phyloP scores from a whole-genome alignment of 768 basidiomycete genomes.

The Russula foetens region DNA sequence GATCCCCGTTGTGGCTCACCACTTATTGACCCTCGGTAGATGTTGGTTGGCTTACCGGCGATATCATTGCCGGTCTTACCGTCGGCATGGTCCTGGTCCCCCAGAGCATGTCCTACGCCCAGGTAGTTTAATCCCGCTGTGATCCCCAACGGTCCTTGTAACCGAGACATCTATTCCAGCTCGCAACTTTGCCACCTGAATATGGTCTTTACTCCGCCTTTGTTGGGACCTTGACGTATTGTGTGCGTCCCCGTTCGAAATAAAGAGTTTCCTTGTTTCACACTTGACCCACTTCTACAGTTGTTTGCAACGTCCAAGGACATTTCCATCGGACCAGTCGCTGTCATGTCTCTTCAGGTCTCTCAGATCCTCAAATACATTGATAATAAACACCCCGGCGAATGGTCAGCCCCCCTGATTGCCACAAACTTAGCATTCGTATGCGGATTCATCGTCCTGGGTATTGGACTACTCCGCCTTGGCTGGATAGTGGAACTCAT shows the following conservation, averaged over 20 bases:
- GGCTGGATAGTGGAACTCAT: constrained; percentile 98
- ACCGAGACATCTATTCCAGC: constrained; percentile 34
- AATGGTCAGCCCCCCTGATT: constrained; percentile 64
- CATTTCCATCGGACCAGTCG: constrained; percentile 98
- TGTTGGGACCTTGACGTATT: constrained; percentile 79
- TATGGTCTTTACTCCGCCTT: constrained; percentile 95
- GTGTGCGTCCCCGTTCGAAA: constrained; percentile 38
- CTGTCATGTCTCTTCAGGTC: constrained; percentile 91
- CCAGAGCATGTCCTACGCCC: constrained; percentile 86
- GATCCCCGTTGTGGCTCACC: not conserved
- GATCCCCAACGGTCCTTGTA: not conserved
- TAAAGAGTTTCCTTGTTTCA: not conserved
- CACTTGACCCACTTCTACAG: constrained; percentile 29
- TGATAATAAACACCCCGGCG: constrained; percentile 40
- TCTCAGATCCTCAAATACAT: constrained; percentile 73
- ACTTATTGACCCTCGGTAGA: constrained; percentile 13
- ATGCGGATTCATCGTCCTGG: constrained; percentile 86
- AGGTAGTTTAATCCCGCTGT: constrained; percentile 32
- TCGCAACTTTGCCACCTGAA: constrained; percentile 75
- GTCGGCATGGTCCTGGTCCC: constrained; percentile 95
- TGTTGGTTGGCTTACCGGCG: constrained; percentile 73
- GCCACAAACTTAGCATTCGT: constrained; percentile 81
- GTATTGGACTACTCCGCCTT: constrained; percentile 78
- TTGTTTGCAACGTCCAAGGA: constrained; percentile 98
- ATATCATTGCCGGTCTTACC: constrained; percentile 85